Percentiles rank a stretch among this genome's conserved stretches.
phyloP scores from a whole-genome alignment of 345 rosid species.

The Murraya paniculata region DNA sequence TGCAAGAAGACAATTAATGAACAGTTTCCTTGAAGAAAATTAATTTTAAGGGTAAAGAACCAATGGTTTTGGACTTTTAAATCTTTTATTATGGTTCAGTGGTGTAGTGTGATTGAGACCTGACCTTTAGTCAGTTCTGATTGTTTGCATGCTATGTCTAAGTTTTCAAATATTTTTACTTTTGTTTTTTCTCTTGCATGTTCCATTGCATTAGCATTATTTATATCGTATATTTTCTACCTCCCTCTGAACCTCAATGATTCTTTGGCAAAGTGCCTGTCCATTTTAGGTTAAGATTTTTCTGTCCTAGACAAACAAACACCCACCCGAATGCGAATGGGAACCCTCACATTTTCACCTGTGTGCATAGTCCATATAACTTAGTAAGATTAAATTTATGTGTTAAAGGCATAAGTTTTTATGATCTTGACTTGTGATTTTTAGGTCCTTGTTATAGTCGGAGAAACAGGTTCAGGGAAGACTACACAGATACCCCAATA shows the following conservation, averaged over 20 bases:
- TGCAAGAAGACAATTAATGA: not conserved
- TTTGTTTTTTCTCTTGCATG: not conserved
- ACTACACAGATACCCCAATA: conserved; percentile 96
- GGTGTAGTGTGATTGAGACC: not conserved
- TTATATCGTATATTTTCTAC: too few species aligned
- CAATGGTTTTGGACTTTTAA: not conserved
- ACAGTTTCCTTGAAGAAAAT: not conserved
- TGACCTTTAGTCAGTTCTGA: not conserved
- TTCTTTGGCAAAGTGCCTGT: not conserved
- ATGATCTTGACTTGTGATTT: conserved; percentile 7
- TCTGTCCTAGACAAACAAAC: not conserved
- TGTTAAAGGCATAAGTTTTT: not conserved
- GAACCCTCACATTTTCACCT: not conserved
- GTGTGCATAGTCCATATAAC: not conserved
- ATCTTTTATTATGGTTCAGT: not conserved
- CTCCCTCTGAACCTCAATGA: not conserved
- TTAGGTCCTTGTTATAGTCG: conserved; percentile 92
- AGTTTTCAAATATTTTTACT: not conserved
- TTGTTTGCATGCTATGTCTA: too few species aligned
- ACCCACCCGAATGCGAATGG: not conserved
- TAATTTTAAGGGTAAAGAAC: not conserved
- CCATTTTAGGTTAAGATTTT: not conserved
- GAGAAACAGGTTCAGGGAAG: conserved; percentile 99
- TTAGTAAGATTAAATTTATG: not conserved
- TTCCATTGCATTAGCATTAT: not conserved